Base-by-base conservation (phyloP, 495 filamentous ascomycete genomes). In the Hypoxylon fuscum region DNA sequence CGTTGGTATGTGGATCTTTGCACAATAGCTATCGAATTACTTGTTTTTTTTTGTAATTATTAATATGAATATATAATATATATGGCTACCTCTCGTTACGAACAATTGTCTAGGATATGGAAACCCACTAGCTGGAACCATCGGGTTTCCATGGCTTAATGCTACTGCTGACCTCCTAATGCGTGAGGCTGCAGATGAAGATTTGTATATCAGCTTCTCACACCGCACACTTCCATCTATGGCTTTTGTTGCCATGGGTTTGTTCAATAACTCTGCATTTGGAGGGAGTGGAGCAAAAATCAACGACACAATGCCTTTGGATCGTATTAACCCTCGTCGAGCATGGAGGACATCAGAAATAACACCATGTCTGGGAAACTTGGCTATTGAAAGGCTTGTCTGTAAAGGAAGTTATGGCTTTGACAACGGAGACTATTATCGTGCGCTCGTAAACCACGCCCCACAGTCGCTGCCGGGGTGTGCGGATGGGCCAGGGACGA, bases 181-280 rank as follows among this genome's bases (percentile, higher is more conserved):
- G 38, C 76, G 62, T 20, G 42, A 46, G 9, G 55, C 41, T 25
- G 34, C 54, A 5, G 66, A 64, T 8, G 65, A 77, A 54, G 74
- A 77, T 47, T 32, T 79, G 32, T 77, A 76, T 58, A 57, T 72
- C 50, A 76, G 72, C 47, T 79, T 77, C 67, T 76, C 76, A 1
- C 76, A 79, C 56, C 72, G 76, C 15, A 74, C 77, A 64, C 68
- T 77, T 5, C 74, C 71, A 29, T 72, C 75, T 9, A 70, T 68
- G 4, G 72, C 77, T 6, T 44, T 77, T 2, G 74, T 76, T 0
- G 74, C 74, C 7, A 41, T 79, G 45, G 76, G 76, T 10, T 64
- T 79, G 5, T 77, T 76, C 72, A 77, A 79, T 66, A 79, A 77
- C 54, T 72, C 72, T 14, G 74, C 63, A 10, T 72, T 66, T 43